Evolutionary conservation across 257 asterid species (phyloP), one percentile per base, ranked within the genome.

Genomic region (Cinchona pubescens): DNA sequence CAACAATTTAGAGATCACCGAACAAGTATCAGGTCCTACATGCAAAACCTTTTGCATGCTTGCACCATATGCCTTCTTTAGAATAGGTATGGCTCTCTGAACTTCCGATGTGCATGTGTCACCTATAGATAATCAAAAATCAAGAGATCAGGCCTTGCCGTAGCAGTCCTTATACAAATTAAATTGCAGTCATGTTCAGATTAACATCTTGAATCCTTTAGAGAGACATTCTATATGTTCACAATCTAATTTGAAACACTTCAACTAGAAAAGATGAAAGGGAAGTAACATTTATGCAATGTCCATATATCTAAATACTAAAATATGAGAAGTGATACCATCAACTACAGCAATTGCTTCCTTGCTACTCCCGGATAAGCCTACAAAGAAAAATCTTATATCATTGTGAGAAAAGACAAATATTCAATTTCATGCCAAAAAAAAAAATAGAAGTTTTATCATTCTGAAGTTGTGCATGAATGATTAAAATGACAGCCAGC

Each of bases 11-110:
- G 96, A 84, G 45, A 93, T 92, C 59, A 89, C 88, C 0, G 90
- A 87, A 79, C 98, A 93, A 74, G 94, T 81, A 49, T 93, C 98
- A 18, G 96, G 95, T 40, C 97, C 98, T 32, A 93, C 93, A 6
- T 93, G 96, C 87, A 93, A 80, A 48, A 93, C 88, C 83, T 86
- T 90, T 56, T 40, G 87, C 94, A 88, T 88, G 85, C 87, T 83
- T 70, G 86, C 92, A 1, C 96, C 96, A 49, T 93, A 91, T 66
- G 94, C 82, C 78, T 86, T 88, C 87, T 87, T 91, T 29, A 93
- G 80, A 37, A 80, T 74, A 18, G 97, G 96, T 64, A 89, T 74
- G 59, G 89, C 80, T 65, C 76, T 89, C 76, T 79, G 91, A 72
- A 84, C 74, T 84, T 92, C 97, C 61, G 38, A 73, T 37, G 91